Conservation (phyloP, 1,139 yeast species). For the Candida sanyaensis region DNA sequence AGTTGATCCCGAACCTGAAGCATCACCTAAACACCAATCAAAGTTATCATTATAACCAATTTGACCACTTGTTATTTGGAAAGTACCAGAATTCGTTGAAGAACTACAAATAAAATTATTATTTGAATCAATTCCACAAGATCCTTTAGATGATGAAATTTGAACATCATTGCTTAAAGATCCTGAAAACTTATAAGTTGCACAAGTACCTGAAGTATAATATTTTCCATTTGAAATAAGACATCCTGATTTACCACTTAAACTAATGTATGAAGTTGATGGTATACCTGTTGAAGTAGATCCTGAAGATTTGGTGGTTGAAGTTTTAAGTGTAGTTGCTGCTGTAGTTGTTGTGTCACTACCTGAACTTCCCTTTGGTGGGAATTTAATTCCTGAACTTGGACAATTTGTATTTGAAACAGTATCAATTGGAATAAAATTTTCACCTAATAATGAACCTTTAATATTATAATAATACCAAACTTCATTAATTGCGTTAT, state of each 20-base stretch:
- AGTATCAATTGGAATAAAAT: constrained; percentile 65
- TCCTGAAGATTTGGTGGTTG: constrained; percentile 12
- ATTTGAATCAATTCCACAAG: constrained; percentile 55
- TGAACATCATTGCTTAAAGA: constrained; percentile 65
- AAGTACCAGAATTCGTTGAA: constrained; percentile 36
- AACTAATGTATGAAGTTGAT: constrained; percentile 42
- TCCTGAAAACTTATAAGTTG: constrained; percentile 50
- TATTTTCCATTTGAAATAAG: constrained; percentile 82
- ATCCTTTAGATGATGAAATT: constrained; percentile 67
- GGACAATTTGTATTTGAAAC: constrained; percentile 59
- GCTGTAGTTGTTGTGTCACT: constrained; percentile 15
- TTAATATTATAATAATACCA: constrained; percentile 84
- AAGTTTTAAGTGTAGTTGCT: constrained; percentile 1
- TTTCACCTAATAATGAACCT: constrained; percentile 70
- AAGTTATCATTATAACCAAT: constrained; percentile 64
- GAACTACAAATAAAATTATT: constrained; percentile 35
- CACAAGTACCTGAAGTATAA: constrained; percentile 84
- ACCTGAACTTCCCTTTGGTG: constrained; percentile 54
- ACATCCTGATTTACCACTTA: constrained; percentile 68
- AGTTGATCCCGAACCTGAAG: constrained; percentile 38
- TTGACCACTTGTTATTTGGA: constrained; percentile 43
- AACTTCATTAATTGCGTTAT: constrained; percentile 72
- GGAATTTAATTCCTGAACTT: constrained; percentile 63
- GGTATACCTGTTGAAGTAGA: constrained; percentile 30
- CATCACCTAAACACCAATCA: constrained; percentile 51